Conservation (phyloP, 495 filamentous ascomycete genomes). For the Penicillium turbatum region DNA sequence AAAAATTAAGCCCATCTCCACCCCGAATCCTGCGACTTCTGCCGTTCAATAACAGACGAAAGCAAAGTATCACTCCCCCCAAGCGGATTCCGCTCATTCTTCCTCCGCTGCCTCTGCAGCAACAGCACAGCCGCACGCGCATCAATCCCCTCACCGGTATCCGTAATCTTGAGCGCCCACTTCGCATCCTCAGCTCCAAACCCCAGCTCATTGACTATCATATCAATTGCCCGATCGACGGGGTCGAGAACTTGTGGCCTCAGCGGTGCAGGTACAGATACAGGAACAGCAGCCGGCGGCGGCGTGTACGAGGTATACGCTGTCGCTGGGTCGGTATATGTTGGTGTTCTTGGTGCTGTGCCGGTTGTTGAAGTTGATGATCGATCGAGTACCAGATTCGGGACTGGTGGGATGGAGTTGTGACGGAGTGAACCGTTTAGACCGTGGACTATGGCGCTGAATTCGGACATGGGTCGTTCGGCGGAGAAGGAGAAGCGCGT, state of each 20-base stretch:
- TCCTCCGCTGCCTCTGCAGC: slow-evolving; percentile 42
- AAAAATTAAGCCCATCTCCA: slow-evolving; percentile 39
- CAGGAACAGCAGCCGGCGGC: slow-evolving; percentile 6
- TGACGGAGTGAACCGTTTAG: slow-evolving; percentile 20
- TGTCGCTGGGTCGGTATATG: not conserved
- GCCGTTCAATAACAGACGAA: slow-evolving; percentile 28
- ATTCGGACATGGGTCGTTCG: slow-evolving; percentile 48
- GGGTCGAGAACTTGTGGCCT: slow-evolving; percentile 48
- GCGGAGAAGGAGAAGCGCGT: slow-evolving; percentile 29
- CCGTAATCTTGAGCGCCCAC: slow-evolving; percentile 51
- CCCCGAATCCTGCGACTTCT: slow-evolving; percentile 27
- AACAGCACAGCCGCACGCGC: slow-evolving; percentile 41
- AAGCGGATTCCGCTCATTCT: slow-evolving; percentile 19
- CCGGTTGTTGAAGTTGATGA: slow-evolving; percentile 13
- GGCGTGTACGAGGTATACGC: not conserved
- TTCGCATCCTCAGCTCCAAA: slow-evolving; percentile 46
- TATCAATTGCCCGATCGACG: slow-evolving; percentile 46
- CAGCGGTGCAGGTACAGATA: slow-evolving; percentile 12
- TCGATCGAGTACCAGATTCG: slow-evolving; percentile 13
- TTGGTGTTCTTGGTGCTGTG: slow-evolving; percentile 14
- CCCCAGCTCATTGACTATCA: slow-evolving; percentile 46
- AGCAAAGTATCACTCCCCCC: slow-evolving; percentile 20
- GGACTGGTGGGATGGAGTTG: slow-evolving; percentile 14
- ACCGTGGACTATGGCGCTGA: slow-evolving; percentile 34
- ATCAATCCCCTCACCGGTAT: slow-evolving; percentile 49